phyloP scores from a whole-genome alignment of 345 rosid genomes.

The Eutrema heterophyllum region DNA sequence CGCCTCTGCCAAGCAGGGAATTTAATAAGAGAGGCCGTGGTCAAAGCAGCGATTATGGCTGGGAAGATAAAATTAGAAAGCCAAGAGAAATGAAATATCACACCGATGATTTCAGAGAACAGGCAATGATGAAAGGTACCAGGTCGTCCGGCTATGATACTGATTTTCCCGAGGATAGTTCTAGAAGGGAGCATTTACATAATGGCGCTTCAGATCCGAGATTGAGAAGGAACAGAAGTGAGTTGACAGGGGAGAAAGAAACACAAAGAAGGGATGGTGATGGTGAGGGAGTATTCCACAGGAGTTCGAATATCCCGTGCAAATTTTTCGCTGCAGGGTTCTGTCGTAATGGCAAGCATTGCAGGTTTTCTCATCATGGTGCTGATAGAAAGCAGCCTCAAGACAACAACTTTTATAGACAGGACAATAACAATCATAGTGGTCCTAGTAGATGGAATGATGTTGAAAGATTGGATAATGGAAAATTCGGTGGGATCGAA shows the following conservation, averaged over 20 bases:
- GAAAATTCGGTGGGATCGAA: constrained; percentile 29
- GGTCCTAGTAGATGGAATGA: constrained; percentile 42
- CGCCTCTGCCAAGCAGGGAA: constrained; percentile 51
- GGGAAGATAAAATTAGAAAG: constrained; percentile 52
- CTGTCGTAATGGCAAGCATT: constrained; percentile 75
- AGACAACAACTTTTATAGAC: constrained; percentile 35
- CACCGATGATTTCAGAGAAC: constrained; percentile 41
- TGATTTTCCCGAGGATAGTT: constrained; percentile 41
- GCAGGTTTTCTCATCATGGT: constrained; percentile 72
- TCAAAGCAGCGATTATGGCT: constrained; percentile 41
- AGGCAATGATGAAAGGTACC: constrained; percentile 27
- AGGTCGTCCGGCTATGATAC: constrained; percentile 32
- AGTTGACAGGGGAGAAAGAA: constrained; percentile 40
- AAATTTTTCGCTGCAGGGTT: constrained; percentile 74
- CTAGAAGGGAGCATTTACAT: constrained; percentile 29
- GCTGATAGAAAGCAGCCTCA: constrained; percentile 40
- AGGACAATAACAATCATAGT: constrained; percentile 28
- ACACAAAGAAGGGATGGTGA: constrained; percentile 39
- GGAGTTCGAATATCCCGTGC: constrained; percentile 57
- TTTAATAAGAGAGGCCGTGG: constrained; percentile 58
- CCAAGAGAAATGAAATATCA: constrained; percentile 44
- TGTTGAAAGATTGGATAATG: constrained; percentile 32
- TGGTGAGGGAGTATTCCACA: constrained; percentile 43
- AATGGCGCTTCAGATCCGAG: constrained; percentile 28
- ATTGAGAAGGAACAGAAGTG: constrained; percentile 34